These are phyloP conservation scores for Ogataea salicorniae DNA, from an alignment of 805 yeast species.

Conservation along the genomic window DNA sequence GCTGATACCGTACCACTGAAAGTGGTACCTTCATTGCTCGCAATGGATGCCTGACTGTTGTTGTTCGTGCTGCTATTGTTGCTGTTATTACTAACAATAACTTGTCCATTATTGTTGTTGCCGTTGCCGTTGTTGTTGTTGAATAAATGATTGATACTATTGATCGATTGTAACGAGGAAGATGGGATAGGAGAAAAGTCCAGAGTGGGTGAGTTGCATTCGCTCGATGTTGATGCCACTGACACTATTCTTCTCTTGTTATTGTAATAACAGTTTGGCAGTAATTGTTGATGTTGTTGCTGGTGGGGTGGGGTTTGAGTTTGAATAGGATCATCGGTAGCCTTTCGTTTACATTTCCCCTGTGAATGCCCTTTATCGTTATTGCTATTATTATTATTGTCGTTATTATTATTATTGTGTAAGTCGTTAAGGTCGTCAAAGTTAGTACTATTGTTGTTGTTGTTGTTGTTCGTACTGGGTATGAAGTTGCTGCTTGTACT, in stretches of 20 bases:
- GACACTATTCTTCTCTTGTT: constrained; percentile 22
- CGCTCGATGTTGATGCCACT: constrained; percentile 2
- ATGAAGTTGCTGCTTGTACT: neutral
- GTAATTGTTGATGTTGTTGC: too few relatives aligned
- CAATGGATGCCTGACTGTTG: too few relatives aligned
- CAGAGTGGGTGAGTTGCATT: constrained; percentile 2
- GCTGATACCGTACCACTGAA: constrained; percentile 7
- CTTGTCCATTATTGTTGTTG: too few relatives aligned
- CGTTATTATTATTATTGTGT: constrained; percentile 1
- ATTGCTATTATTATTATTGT: neutral
- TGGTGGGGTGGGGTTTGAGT: too few relatives aligned
- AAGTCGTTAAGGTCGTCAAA: neutral
- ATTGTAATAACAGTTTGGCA: neutral
- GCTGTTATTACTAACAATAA: too few relatives aligned
- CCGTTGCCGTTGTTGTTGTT: too few relatives aligned
- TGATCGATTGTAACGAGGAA: neutral
- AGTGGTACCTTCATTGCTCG: neutral
- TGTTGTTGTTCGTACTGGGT: neutral
- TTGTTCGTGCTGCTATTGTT: too few relatives aligned
- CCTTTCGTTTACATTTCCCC: constrained; percentile 10
- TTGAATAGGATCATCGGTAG: constrained; percentile 9
- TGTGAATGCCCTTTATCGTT: too few relatives aligned
- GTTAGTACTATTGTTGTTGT: constrained; percentile 2
- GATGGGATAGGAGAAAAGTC: constrained; percentile 1
- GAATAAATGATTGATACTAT: too few relatives aligned